Conservation (phyloP, 352 stramenopile genomes). For the Pythium folliculosum region DNA sequence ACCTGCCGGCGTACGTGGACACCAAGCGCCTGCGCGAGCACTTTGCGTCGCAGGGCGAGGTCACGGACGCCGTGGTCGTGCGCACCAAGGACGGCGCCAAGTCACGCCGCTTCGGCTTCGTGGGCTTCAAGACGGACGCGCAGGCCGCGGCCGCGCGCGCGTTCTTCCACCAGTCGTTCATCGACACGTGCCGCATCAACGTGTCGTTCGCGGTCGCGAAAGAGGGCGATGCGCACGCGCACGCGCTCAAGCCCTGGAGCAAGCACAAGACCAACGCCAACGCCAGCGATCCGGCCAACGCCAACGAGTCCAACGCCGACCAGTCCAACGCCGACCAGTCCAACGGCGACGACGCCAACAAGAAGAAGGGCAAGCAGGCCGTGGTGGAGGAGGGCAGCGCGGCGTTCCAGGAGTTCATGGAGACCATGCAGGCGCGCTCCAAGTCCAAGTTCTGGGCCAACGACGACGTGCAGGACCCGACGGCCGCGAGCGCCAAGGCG, state of each 20-base stretch:
- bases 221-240: constrained; percentile 41
- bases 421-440: constrained; percentile 88
- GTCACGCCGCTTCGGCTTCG: constrained; percentile 83
- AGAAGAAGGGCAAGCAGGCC: constrained; percentile 28
- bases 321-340: neutral
- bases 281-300: constrained; percentile 8
- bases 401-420: constrained; percentile 89
- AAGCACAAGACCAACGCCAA: constrained; percentile 48
- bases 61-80: constrained; percentile 90
- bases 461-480: constrained; percentile 73
- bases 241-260: constrained; percentile 71
- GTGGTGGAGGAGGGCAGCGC: constrained; percentile 38
- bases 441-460: constrained; percentile 92
- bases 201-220: constrained; percentile 83
- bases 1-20: constrained; percentile 79
- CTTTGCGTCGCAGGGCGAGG: constrained; percentile 74
- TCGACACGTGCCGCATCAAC: constrained; percentile 87
- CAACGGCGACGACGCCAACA: neutral
- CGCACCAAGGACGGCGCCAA: constrained; percentile 88
- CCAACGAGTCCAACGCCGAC: constrained; percentile 17
- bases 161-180: constrained; percentile 89
- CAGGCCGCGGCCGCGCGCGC: constrained; percentile 58
- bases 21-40: constrained; percentile 71
- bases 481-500: constrained; percentile 22
- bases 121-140: constrained; percentile 72